phyloP scores from a whole-genome alignment of 352 stramenopile genomes.

The Pythium sukuiense region DNA sequence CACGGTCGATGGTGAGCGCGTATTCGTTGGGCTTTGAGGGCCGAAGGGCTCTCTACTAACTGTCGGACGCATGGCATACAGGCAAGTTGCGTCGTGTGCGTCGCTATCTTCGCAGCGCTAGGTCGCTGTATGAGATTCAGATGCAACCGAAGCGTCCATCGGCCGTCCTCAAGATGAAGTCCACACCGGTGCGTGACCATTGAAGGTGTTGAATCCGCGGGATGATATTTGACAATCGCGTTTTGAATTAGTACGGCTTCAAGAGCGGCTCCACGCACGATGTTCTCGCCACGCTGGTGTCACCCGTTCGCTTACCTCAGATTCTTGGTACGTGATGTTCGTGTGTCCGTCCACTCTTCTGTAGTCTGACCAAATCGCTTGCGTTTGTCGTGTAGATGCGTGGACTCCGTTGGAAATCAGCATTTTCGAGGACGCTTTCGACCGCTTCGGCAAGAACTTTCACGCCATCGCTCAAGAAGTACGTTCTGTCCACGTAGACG shows the following conservation, averaged over 20 bases:
- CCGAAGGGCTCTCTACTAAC: background rate
- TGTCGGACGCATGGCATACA: slow-evolving; percentile 25
- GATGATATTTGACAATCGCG: background rate
- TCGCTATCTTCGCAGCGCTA: slow-evolving; percentile 57
- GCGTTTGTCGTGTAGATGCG: slow-evolving; percentile 39
- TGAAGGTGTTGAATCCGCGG: background rate
- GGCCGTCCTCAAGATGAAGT: slow-evolving; percentile 74
- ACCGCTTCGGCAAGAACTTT: slow-evolving; percentile 79
- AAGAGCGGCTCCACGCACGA: slow-evolving; percentile 71
- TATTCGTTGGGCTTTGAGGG: background rate
- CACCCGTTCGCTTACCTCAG: slow-evolving; percentile 62
- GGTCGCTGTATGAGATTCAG: slow-evolving; percentile 73
- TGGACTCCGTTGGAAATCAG: slow-evolving; percentile 75
- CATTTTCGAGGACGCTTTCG: slow-evolving; percentile 78
- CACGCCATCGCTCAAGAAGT: slow-evolving; percentile 73
- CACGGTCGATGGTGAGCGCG: slow-evolving; percentile 21
- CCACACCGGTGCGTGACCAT: slow-evolving; percentile 41
- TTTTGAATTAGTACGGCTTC: slow-evolving; percentile 53
- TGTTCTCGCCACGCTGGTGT: slow-evolving; percentile 57
- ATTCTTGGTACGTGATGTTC: slow-evolving; percentile 53
- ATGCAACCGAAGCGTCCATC: slow-evolving; percentile 71
- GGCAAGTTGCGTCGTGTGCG: slow-evolving; percentile 57
- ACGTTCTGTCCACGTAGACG: background rate
- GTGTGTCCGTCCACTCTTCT: background rate
- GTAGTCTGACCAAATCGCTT: slow-evolving; percentile 1